Evolutionary conservation across 768 basidiomycete genomes (phyloP), one percentile per base, ranked within the genome.

Genomic region (Floccularia luteovirens): DNA sequence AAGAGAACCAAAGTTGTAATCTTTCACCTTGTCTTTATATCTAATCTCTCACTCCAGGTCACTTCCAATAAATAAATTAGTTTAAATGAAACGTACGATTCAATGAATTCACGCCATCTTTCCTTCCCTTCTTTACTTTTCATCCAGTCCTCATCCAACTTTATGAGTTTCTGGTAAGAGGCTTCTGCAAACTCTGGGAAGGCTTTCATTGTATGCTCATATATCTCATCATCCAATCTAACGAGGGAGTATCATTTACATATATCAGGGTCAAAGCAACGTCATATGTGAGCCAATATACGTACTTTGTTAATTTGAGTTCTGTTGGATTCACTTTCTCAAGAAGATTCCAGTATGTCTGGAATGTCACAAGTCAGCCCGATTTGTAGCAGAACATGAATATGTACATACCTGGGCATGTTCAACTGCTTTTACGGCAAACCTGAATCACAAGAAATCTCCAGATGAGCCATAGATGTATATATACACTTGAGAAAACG

Each of bases 341-440:
- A 38, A 97, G 65, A 31, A 99, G 71, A 56, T 90, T 92, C 85
- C 92, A 94, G 64, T 97, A 97, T 5, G 91, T 91, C 88, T 97
- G 49, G 17, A 34, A 32, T 17, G 41, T 25, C 39, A 24, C 32
- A 43, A 25, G 30, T 5, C 3, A 23, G 14, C 31, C 12, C 12
- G 1, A 8, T 7, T 24, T 25, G 37, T 28, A 33, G 39, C n/a
- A 33, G 34, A 32, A 30, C 22, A 6, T 5, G 5, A 2, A 19
- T 23, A 27, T 19, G 38, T 36, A n/a, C 76, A 45, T 38, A 89
- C 91, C 72, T 94, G 90, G 32, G 93, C 90, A 49, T 98, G 91
- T 58, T 99, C 93, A 38, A 98, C 92, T 10, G 91, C 90, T 59
- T 84, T 90, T 41, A 99, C 94, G 19, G 90, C 90, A 57, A 92